Percentiles rank a stretch among this genome's conserved stretches.
These are phyloP conservation scores for Gyrodon lividus DNA, from an alignment of 768 basidiomycete species.

Conservation along the genomic window DNA sequence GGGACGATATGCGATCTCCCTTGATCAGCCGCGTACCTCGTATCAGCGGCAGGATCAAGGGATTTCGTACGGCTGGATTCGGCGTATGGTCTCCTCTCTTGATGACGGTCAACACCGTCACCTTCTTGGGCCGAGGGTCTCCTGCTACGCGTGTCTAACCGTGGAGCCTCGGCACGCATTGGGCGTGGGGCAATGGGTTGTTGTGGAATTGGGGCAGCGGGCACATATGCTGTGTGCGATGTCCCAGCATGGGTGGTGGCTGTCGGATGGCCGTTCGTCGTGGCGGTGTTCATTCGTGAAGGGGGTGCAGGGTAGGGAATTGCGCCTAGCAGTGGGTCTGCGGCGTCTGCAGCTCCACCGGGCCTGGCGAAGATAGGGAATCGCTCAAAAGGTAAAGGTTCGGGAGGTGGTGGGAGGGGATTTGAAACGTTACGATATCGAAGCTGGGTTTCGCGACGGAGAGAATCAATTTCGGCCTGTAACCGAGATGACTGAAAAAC, in stretches of 20 bases:
- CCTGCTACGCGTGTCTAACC: constrained; percentile 21
- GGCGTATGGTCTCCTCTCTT: constrained; percentile 12
- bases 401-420: constrained; percentile 57
- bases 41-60: constrained; percentile 2
- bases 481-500: constrained; percentile 31
- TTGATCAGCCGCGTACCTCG: constrained; percentile 7
- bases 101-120: constrained; percentile 9
- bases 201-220: constrained; percentile 14
- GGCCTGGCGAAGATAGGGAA: constrained; percentile 42
- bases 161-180: constrained; percentile 22
- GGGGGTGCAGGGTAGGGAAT: constrained; percentile 30
- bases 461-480: constrained; percentile 38
- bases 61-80: constrained; percentile 13
- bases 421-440: constrained; percentile 38
- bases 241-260: constrained; percentile 8
- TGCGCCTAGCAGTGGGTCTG: constrained; percentile 20
- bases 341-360: constrained; percentile 20
- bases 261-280: constrained; percentile 15
- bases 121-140: constrained; percentile 13
- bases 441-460: constrained; percentile 31
- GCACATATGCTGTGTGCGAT: constrained; percentile 13
- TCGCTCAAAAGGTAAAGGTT: constrained; percentile 47
- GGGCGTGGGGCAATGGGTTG: constrained; percentile 19
- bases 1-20: constrained; percentile 33
- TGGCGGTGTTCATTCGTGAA: constrained; percentile 13